phyloP scores from a whole-genome alignment of 83 land plant genomes.

The Isoetes engelmannii region DNA sequence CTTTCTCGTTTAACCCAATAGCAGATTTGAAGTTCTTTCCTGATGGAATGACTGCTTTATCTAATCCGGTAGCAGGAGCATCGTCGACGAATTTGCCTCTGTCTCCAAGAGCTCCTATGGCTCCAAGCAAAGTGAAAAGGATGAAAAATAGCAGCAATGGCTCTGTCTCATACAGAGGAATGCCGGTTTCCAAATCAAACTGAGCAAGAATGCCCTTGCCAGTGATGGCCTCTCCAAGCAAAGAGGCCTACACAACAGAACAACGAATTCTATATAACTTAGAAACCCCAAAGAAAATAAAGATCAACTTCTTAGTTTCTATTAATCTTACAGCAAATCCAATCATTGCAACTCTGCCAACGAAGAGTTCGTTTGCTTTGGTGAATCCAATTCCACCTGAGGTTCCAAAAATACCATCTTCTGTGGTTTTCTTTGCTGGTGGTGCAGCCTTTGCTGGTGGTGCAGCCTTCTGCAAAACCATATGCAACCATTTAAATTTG shows the following conservation, averaged over 20 bases:
- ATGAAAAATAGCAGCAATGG: constrained; percentile 28
- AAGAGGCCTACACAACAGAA: background rate
- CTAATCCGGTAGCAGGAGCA: constrained; percentile 53
- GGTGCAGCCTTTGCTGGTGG: too few relatives aligned
- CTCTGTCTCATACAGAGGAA: constrained; percentile 13
- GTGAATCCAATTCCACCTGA: constrained; percentile 95
- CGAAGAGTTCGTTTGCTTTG: constrained; percentile 75
- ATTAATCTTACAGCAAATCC: constrained; percentile 13
- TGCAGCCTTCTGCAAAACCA: too few relatives aligned
- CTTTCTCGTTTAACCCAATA: constrained; percentile 75
- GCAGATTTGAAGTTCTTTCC: constrained; percentile 74
- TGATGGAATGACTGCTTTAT: constrained; percentile 62
- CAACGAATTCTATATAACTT: too few relatives aligned
- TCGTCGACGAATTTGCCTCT: constrained; percentile 83
- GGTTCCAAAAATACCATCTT: constrained; percentile 89
- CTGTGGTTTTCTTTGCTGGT: constrained; percentile 10
- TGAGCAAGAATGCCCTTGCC: constrained; percentile 14
- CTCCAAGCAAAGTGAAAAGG: constrained; percentile 52
- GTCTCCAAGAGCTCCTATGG: constrained; percentile 88
- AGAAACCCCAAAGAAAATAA: too few relatives aligned
- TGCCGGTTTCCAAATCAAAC: constrained; percentile 17
- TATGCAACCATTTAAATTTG: too few relatives aligned
- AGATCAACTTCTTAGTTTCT: background rate
- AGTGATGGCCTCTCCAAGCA: constrained; percentile 16
- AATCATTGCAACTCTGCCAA: constrained; percentile 10